Evolutionary conservation across 1,284 basidiomycete genomes (phyloP), one percentile per base, ranked within the genome.

Genomic region (Mycosarcoma mackinlayi): DNA sequence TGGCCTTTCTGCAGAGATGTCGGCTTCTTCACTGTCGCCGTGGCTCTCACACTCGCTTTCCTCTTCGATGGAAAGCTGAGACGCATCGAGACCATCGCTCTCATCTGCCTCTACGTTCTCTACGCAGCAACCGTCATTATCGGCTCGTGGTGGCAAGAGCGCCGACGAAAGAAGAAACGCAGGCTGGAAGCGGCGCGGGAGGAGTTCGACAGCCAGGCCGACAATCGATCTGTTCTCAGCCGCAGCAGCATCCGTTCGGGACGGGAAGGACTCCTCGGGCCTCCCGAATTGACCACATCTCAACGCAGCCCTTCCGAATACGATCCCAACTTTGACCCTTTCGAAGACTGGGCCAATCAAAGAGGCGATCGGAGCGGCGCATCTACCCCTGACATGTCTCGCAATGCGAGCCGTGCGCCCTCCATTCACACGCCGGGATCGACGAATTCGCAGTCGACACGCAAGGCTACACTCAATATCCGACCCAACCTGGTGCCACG

Each of bases 1-100:
- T 86, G 86, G 34, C 89, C 92, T 0, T 98, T 98, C 84, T 84
- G 96, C 14, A 89, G 96, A 31, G 96, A 98, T 82, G 91, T 94
- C 27, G 89, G 91, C 18, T 98, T 98, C 86, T 97, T 97, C 84
- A 90, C 91, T 11, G 75, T 88, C 4, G 92, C 94, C 0, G 89
- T 98, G 34, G 73, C 85, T 8, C 77, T 92, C 13, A 86, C 94
- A 3, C 86, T 98, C 18, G 80, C 86, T 24, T 92, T 93, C 49
- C 86, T 98, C 1, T 88, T 87, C 80, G 94, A 98, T 79, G 89
- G 90, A 3, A 83, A 85, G 40, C 89, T 98, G 33, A 85, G 86
- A 23, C 84, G 87, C 10, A 88, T 87, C 86, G 95, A 98, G 81
- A 89, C 92, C 0, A 86, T 86, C 3, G 65, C 86, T 2, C 88